These are phyloP conservation scores for Atkinsonella texensis DNA, from an alignment of 2,329 filamentous ascomycete species.

Conservation along the genomic window DNA sequence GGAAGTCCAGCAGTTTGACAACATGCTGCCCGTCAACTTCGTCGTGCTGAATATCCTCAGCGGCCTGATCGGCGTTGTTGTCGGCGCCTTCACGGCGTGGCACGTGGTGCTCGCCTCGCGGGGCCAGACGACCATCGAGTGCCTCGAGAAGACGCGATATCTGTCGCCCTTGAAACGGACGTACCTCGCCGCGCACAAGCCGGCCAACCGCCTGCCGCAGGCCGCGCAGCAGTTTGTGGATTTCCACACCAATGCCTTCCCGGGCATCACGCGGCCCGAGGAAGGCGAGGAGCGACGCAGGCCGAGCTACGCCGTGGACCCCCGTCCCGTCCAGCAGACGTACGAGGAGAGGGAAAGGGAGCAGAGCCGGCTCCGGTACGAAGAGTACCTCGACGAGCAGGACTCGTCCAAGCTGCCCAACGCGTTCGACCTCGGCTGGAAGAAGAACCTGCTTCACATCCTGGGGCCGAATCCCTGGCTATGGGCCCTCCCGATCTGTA, in stretches of 20 bases:
- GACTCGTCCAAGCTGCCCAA: conserved; percentile 82
- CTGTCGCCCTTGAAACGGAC: conserved; percentile 66
- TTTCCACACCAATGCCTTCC: conserved; percentile 69
- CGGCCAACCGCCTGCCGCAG: conserved; percentile 35
- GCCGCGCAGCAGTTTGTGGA: conserved; percentile 64
- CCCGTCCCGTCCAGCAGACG: conserved; percentile 32
- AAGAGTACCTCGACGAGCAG: conserved; percentile 76
- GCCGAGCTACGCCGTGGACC: conserved; percentile 8
- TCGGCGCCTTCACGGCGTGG: conserved; percentile 84
- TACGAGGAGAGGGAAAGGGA: conserved; percentile 45
- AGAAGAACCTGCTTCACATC: conserved; percentile 65
- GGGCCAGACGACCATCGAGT: conserved; percentile 91
- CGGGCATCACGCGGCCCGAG: conserved; percentile 67
- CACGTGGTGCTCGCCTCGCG: conserved; percentile 70
- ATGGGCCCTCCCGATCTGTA: conserved; percentile 73
- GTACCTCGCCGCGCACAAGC: conserved; percentile 48
- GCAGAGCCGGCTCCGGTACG: conserved; percentile 42
- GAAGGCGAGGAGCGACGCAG: conserved; percentile 55
- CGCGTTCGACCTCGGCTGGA: conserved; percentile 84
- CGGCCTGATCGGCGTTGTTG: conserved; percentile 82
- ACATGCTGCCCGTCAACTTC: conserved; percentile 77
- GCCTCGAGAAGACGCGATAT: conserved; percentile 90
- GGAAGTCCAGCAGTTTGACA: conserved; percentile 59
- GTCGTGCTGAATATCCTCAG: conserved; percentile 77
- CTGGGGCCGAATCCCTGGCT: conserved; percentile 62